These are phyloP conservation scores for Prinsepia uniflora DNA, from an alignment of 306 rosid species.

Conservation along the genomic window DNA sequence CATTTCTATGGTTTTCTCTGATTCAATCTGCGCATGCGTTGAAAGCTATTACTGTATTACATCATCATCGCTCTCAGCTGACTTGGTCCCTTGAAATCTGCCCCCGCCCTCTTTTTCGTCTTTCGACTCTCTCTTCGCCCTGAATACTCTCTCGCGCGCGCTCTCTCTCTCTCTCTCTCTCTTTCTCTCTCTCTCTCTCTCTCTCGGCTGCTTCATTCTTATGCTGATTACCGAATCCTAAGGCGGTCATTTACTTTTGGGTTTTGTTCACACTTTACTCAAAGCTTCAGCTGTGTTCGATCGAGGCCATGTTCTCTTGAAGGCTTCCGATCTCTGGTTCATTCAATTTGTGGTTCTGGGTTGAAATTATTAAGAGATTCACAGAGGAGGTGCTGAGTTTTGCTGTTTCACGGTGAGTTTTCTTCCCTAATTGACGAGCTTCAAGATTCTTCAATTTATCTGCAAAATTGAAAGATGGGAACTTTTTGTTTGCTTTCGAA, in stretches of 20 bases:
- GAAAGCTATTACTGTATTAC: background rate
- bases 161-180: background rate
- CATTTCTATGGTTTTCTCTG: background rate
- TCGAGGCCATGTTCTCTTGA: background rate
- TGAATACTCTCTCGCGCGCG: background rate
- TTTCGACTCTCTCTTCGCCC: constrained; percentile 18
- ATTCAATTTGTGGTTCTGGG: background rate
- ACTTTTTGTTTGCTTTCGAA: background rate
- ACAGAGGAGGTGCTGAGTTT: background rate
- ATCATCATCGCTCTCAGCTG: background rate
- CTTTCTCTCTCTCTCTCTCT: background rate
- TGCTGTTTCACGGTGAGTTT: constrained; percentile 1
- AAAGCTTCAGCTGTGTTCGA: background rate
- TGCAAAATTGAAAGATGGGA: background rate
- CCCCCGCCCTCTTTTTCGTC: constrained; percentile 20
- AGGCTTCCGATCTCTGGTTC: constrained; percentile 1
- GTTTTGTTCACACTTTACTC: background rate
- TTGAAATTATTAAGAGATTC: background rate
- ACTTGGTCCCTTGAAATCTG: constrained; percentile 13
- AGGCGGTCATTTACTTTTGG: constrained; percentile 4
- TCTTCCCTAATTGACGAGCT: background rate
- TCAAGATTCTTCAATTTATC: background rate
- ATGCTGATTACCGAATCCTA: background rate
- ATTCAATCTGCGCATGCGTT: background rate
- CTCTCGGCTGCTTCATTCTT: background rate